Evolutionary conservation across 305 asterid genomes (phyloP).

Genomic region (Plantago coronopus): DNA sequence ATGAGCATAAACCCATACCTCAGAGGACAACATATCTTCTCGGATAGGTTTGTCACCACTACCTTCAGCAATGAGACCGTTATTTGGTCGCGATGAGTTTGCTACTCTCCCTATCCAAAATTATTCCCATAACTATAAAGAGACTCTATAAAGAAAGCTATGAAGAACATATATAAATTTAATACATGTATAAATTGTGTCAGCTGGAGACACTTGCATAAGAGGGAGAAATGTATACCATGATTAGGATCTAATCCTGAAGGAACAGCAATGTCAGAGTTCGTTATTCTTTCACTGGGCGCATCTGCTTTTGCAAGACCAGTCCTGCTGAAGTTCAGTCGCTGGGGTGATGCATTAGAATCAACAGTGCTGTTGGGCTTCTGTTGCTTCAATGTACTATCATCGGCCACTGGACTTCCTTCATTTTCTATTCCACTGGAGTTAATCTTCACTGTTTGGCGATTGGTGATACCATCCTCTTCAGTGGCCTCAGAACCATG

Average conservation of each 20-base stretch:
- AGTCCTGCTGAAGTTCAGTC: constrained; percentile 33
- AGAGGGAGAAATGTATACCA: constrained; percentile 31
- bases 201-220: not conserved
- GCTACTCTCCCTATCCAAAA: constrained; percentile 44
- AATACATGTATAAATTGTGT: constrained; percentile 8
- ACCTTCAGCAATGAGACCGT: constrained; percentile 41
- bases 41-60: constrained; percentile 40
- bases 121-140: constrained; percentile 22
- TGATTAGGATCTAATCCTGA: constrained; percentile 42
- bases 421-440: constrained; percentile 48
- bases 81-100: constrained; percentile 39
- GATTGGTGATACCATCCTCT: constrained; percentile 47
- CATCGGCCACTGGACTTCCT: constrained; percentile 54
- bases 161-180: constrained; percentile 10
- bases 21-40: constrained; percentile 39
- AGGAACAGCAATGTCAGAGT: constrained; percentile 38
- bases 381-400: constrained; percentile 45
- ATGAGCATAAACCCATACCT: constrained; percentile 42
- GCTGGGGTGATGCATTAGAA: constrained; percentile 49
- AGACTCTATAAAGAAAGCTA: constrained; percentile 2
- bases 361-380: constrained; percentile 59
- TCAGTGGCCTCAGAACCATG: constrained; percentile 48
- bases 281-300: constrained; percentile 46
- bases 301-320: constrained; percentile 41
- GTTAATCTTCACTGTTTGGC: constrained; percentile 29